Evolutionary conservation across 2,329 filamentous ascomycete genomes (phyloP), one percentile per base, ranked within the genome.

Genomic region (Pseudogymnoascus sp.): DNA sequence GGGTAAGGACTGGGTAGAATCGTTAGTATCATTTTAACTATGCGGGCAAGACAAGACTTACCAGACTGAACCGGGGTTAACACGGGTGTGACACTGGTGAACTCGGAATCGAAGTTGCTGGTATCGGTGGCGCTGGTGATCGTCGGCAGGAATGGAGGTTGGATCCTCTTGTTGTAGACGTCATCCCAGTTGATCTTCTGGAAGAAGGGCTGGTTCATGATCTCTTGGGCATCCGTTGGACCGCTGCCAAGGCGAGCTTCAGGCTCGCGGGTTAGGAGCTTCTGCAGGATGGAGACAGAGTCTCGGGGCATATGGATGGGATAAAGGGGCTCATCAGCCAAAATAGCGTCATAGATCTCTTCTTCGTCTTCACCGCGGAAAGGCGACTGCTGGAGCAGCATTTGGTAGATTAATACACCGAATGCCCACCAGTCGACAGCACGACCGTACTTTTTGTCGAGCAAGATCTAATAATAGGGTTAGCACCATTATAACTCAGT

Each of bases 401-500:
- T 99, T 77, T 99, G 95, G 79, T 99, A 99, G 72, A 99, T 99
- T 70, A 99, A 80, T 33, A 99, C 95, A 75, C 95, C 95, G 77
- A 99, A 99, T 6, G 96, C 96, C 95, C 95, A 99, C 95, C 95
- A 99, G 76, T 99, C 95, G 46, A 99, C 95, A 14, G 95, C 91
- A 64, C 95, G 89, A 53, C 93, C 93, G 72, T 99, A 99, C 74
- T 97, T 98, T 82, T 99, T 99, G 75, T 99, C 95, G 63, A 98
- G 82, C 37, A 99, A 80, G 77, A 99, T 99, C 89, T 96, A 50
- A 3, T 96, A 50, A 3, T 6, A 33, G 16, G 66, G 68, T 72
- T 61, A 81, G 77, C 38, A 63, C 38, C 33, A 33, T 12, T 22
- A 28, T n/a, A 69, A 66, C 59, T 53, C 60, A 60, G 37, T 43